Evolutionary conservation across 2,329 filamentous ascomycete species (phyloP).

Genomic region (Cladosporium cucumerinum): DNA sequence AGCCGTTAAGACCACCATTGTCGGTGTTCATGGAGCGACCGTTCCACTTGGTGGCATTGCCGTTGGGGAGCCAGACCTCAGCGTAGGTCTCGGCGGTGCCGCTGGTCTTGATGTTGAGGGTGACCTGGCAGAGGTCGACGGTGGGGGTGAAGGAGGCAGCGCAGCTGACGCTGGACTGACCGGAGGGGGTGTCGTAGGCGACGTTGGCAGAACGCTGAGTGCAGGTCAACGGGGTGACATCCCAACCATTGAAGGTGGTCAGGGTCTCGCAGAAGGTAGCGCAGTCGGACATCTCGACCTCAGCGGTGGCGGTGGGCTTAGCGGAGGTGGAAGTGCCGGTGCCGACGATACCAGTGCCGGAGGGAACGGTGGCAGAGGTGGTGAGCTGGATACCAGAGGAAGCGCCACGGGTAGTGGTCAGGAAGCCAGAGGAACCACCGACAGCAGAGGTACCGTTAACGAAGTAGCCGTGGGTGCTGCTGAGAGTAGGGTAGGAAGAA

Average conservation of each 20-base stretch:
- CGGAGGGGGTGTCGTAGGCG: constrained; percentile 2
- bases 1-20: constrained; percentile 36
- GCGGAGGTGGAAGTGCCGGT: constrained; percentile 4
- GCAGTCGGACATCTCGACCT: constrained; percentile 13
- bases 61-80: constrained; percentile 46
- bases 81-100: constrained; percentile 40
- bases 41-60: constrained; percentile 30
- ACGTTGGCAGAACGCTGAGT: constrained; percentile 7
- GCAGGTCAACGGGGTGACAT: constrained; percentile 17
- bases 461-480: constrained; percentile 13
- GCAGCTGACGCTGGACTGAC: constrained; percentile 21
- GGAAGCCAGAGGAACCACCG: constrained; percentile 2
- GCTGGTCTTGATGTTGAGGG: constrained; percentile 40
- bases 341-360: constrained; percentile 2
- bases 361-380: constrained; percentile 4
- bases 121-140: constrained; percentile 41
- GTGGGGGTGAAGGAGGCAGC: constrained; percentile 25
- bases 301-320: constrained; percentile 5
- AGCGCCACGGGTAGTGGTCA: constrained; percentile 4
- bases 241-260: constrained; percentile 13
- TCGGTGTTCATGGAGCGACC: constrained; percentile 36
- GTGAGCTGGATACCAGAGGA: constrained; percentile 8
- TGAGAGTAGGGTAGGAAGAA: not conserved
- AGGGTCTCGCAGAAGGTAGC: constrained; percentile 17
- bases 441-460: constrained; percentile 6